A percentile compares a stretch with the other conserved stretches of the same genome.
Conservation (phyloP, 306 rosid species). For the Quercus glauca region DNA sequence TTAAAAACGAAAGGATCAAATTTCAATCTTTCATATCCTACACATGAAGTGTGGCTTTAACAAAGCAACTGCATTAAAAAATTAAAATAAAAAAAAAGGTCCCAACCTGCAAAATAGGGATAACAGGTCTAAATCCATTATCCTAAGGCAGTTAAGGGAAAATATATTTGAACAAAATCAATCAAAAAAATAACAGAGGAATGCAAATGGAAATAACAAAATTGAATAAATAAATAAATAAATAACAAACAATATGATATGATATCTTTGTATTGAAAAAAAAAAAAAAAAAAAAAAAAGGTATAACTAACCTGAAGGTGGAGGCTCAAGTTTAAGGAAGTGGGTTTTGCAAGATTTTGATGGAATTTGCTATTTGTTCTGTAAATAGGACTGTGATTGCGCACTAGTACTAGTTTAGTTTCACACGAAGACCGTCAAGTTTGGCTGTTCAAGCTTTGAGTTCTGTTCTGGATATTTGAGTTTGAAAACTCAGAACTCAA, state of each 20-base stretch:
- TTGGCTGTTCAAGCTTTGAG: too few species aligned
- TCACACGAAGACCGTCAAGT: too few species aligned
- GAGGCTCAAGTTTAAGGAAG: background rate
- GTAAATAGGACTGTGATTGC: too few species aligned
- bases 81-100: background rate
- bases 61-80: background rate
- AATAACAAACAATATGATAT: background rate
- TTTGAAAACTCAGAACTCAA: too few species aligned
- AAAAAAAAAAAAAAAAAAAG: background rate
- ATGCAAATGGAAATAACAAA: background rate
- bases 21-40: background rate
- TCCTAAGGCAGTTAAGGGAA: background rate
- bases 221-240: background rate
- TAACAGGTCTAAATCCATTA: background rate
- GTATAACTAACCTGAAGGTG: background rate
- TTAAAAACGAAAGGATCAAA: background rate
- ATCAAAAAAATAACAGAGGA: background rate
- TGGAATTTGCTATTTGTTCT: background rate
- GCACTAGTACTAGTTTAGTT: too few species aligned
- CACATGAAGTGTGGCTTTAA: background rate
- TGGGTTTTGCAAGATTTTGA: background rate
- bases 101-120: background rate
- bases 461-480: too few species aligned
- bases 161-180: background rate
- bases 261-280: too few species aligned